Evolutionary conservation across 352 stramenopile species (phyloP).

Genomic region (Thraustochytrium striatum): DNA sequence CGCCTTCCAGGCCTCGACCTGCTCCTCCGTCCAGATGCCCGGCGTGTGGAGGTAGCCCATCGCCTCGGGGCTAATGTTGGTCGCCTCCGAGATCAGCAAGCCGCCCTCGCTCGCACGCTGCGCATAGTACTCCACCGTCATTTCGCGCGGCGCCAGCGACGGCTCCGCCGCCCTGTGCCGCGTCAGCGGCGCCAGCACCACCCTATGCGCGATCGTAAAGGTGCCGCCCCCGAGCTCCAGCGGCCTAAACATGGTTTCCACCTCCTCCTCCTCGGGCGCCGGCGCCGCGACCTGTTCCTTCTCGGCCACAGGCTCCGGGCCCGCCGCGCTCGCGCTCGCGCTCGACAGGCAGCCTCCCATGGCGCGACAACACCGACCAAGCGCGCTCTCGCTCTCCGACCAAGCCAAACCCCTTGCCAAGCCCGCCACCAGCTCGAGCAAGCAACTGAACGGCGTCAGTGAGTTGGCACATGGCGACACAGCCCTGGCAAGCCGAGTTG

Average conservation of each 20-base stretch:
- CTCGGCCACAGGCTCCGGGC: no score
- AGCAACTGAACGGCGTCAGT: neutral
- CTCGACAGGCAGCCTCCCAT: no score
- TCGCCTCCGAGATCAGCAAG: conserved; percentile 65
- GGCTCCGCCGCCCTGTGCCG: conserved; percentile 50
- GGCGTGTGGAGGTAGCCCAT: conserved; percentile 59
- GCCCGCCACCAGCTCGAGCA: neutral
- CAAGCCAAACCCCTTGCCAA: neutral
- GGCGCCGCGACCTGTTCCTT: no score
- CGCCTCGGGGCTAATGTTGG: conserved; percentile 58
- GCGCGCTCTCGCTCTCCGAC: neutral
- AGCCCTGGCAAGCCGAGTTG: neutral
- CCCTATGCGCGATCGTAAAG: conserved; percentile 60
- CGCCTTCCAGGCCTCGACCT: conserved; percentile 63
- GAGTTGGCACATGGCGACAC: neutral
- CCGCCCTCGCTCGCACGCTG: conserved; percentile 62
- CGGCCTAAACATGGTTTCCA: no score
- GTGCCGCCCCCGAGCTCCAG: no score
- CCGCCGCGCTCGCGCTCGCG: no score
- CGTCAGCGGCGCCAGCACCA: conserved; percentile 68
- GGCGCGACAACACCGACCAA: no score
- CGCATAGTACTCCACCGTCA: conserved; percentile 63
- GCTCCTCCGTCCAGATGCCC: conserved; percentile 59
- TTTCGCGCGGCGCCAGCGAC: conserved; percentile 50
- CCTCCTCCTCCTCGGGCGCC: no score